Base-by-base conservation (phyloP, 306 rosid species). In the Cucurbita ficifolia region DNA sequence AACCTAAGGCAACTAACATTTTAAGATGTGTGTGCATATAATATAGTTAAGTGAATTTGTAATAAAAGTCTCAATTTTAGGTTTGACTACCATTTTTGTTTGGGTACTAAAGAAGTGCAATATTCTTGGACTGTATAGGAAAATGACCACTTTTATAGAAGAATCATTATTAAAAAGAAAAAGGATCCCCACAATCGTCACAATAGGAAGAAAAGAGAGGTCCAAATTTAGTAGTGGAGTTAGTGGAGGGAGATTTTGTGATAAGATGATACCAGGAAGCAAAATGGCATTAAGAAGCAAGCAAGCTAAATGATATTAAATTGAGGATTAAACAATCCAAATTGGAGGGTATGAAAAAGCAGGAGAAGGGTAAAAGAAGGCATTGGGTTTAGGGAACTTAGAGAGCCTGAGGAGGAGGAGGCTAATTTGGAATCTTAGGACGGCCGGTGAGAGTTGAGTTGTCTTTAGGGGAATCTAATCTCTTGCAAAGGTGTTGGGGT, bases 381-480 rank as follows among this genome's bases (percentile, higher is more conserved):
- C 2, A 17, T 63, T 1, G 69, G 24, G 69, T 61, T 7, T 61
- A 7, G 50, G 50, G 29, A 40, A 64, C 38, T 43, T 67, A 2
- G 55, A 68, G 55, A 10, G 2, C 16, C 6, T 11, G 51, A 11
- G 33, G 71, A 49, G 18, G 54, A 50, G 19, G 71, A n/a, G n/a
- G n/a, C n/a, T n/a, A n/a, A n/a, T 35, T 14, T 64, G 40, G 91
- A 88, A 92, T 88, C 88, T 78, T 82, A 81, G 93, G 96, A 79
- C 52, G 71, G 71, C 71, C 51, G 71, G 52, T 64, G 36, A 64
- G 71, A 64, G 71, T 61, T 61, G 69, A 61, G 69, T 39, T 16
- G 69, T 61, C 69, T 16, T 85, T 81, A 39, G 39, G 77, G 85
- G 96, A 92, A 88, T 88, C 87, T 83, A 92, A 88, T 88, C 87